phyloP scores from a whole-genome alignment of 106 monocot genomes.

The Acanthochlamys bracteata region DNA sequence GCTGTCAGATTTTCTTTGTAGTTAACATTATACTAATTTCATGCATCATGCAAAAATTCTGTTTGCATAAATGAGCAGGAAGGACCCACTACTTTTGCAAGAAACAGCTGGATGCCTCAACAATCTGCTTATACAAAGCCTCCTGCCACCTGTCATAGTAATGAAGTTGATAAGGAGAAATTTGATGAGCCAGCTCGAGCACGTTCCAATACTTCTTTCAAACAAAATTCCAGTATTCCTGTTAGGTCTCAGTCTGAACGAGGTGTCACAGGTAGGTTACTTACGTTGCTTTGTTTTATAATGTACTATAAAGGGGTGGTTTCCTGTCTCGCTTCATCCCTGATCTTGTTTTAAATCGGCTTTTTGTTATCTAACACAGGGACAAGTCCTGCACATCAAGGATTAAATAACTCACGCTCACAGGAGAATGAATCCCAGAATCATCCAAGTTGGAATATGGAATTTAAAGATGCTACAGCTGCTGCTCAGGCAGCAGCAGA shows the following conservation, averaged over 20 bases:
- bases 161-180: conserved; percentile 13
- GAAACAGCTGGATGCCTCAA: conserved; percentile 9
- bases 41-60: background rate
- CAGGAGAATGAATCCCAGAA: conserved; percentile 13
- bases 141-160: background rate
- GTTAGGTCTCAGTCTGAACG: conserved; percentile 10
- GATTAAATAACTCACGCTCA: conserved; percentile 11
- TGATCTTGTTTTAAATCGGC: background rate
- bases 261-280: conserved; percentile 20
- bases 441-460: conserved; percentile 35
- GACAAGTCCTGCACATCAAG: background rate
- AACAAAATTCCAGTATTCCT: conserved; percentile 3
- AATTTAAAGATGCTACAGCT: conserved; percentile 78
- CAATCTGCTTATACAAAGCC: conserved; percentile 15
- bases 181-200: background rate
- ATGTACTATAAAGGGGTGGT: background rate
- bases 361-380: background rate
- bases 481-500: conserved; percentile 92
- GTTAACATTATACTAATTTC: background rate
- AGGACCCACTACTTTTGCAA: conserved; percentile 45
- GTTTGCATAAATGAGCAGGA: conserved; percentile 21
- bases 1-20: background rate
- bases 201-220: conserved; percentile 6
- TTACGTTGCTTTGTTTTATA: background rate
- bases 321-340: background rate